Evolutionary conservation across 345 rosid species (phyloP), one percentile per base, ranked within the genome.

Genomic region (Rhodamnia rubescens): DNA sequence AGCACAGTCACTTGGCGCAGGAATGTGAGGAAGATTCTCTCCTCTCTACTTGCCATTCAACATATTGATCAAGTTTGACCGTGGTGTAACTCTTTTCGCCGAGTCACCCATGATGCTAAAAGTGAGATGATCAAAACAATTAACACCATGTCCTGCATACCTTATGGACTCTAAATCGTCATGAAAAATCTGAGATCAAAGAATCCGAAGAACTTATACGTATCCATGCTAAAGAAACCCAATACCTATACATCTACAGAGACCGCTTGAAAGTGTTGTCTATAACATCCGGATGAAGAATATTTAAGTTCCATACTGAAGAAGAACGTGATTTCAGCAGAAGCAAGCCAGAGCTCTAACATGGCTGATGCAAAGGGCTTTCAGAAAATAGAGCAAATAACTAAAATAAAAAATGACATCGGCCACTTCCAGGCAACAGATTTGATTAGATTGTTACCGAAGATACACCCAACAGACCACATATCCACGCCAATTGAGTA

Each of bases 381-480:
- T 20, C 26, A 5, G 26, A 69, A 69, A 69, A 69, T 2, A 12
- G 3, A 69, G 80, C 80, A 20, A 64, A 50, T 15, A 20, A 69
- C 13, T 50, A 10, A 10, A 11, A 10, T 50, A 69, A 47, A 36
- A 0, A 36, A 4, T 5, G 57, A 69, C 47, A 36, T 36, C 7
- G 0, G 11, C 47, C 26, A 36, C 78, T 69, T 69, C 26, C 47
- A 2, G 80, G 80, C 0, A 10, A 69, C 98, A 47, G 92, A 95
- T 92, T 88, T 50, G 27, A 82, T 15, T 5, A 53, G 83, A 32
- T 24, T n/a, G 83, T 69, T 87, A 95, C 95, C 98, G 7, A 95
- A 97, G 85, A 97, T 95, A 91, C 99, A 97, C 24, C 99, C 99
- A 47, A 97, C 98, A 26, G 99, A 97, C 99, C 99, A 97, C 89